Evolutionary conservation across 345 rosid species (phyloP).

Genomic region (Corchorus capsularis): DNA sequence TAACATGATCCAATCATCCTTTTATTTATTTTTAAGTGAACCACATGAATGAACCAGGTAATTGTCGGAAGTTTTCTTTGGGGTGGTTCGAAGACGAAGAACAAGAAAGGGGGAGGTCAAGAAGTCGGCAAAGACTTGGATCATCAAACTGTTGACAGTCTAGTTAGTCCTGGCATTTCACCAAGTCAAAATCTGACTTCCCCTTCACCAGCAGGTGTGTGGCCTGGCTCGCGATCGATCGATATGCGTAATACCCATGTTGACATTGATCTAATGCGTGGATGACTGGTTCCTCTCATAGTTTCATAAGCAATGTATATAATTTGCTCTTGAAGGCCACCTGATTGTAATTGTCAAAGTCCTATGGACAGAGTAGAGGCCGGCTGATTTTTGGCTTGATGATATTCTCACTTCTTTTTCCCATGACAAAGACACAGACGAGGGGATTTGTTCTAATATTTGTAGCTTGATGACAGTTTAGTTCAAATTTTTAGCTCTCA

Average conservation of each 20-base stretch:
- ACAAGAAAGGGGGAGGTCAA: conserved; percentile 61
- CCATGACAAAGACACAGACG: conserved; percentile 19
- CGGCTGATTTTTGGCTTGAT: conserved; percentile 29
- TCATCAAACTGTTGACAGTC: conserved; percentile 45
- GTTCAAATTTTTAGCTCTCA: conserved; percentile 12
- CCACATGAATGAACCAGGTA: conserved; percentile 48
- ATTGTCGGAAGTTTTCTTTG: conserved; percentile 90
- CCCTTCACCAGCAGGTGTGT: conserved; percentile 53
- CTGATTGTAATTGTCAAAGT: conserved; percentile 33
- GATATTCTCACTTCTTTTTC: conserved; percentile 30
- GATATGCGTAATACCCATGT: conserved; percentile 69
- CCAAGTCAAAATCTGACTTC: conserved; percentile 67
- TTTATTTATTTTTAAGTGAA: background rate
- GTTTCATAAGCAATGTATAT: conserved; percentile 36
- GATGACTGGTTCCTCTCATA: conserved; percentile 41
- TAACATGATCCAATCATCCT: background rate
- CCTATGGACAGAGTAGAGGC: conserved; percentile 18
- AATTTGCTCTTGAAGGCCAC: conserved; percentile 32
- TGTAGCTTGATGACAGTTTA: conserved; percentile 35
- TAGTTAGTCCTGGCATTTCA: conserved; percentile 32
- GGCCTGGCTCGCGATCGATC: conserved; percentile 74
- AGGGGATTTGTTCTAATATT: conserved; percentile 29
- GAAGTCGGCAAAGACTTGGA: conserved; percentile 40
- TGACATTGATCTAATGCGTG: conserved; percentile 94
- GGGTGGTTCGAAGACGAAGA: conserved; percentile 78